Evolutionary conservation across 2,329 filamentous ascomycete genomes (phyloP), one percentile per base, ranked within the genome.

Genomic region (Aschersonia sp.): DNA sequence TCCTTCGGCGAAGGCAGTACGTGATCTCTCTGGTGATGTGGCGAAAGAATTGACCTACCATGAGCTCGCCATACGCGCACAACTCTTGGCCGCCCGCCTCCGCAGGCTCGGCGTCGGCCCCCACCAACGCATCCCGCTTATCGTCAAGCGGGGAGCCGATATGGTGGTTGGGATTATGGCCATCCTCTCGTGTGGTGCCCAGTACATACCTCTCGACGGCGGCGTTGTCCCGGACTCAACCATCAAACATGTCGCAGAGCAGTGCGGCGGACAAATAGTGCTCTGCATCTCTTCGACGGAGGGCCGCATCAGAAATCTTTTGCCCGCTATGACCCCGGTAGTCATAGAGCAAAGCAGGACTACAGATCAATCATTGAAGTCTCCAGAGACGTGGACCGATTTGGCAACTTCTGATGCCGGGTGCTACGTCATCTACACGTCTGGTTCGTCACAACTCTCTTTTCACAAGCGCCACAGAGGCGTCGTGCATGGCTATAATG

Each of bases 151-250:
- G 11, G 71, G 73, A 40, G 60, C 75, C 44, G 73, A 76, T 52
- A 76, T 79, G 73, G 60, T 78, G 6, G 65, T 77, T 45, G 75
- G 71, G 22, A 77, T 79, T 45, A 63, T 76, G 48, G 75, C 73
- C 2, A 64, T 78, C 14, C 60, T 80, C 35, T 75, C 74, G 48
- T 70, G 70, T 44, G 75, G 76, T 22, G 76, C 70, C 11, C 75
- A 80, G 52, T 80, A 80, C 55, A 67, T 79, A 5, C 76, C 76
- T 4, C 65, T 80, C 2, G 77, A 81, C 51, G 75, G 75, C 37
- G 70, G 71, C 5, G 65, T 75, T 33, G 69, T 72, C 8, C 64
- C 72, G 0, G 69, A 72, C 45, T 61, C 64, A 14, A 69, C 69
- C 3, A 63, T 79, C 30, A 59, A 61, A 30, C 68, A 72, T 48